A percentile compares a stretch with the other conserved stretches of the same genome.
These are phyloP conservation scores for Clitocybe nebularis DNA, from an alignment of 1,284 basidiomycete genomes.

Conservation along the genomic window DNA sequence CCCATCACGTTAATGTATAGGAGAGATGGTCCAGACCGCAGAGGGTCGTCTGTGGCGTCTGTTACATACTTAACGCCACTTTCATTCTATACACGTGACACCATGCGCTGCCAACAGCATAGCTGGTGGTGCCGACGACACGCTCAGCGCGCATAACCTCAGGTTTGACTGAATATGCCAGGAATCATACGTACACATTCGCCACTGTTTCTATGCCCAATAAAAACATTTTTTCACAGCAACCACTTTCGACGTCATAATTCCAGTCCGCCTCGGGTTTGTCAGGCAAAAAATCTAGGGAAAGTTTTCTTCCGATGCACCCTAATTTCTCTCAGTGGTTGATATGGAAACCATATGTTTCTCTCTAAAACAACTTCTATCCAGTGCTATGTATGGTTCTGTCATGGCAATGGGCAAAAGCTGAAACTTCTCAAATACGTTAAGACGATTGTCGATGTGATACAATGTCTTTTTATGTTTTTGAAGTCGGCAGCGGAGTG, in stretches of 20 bases:
- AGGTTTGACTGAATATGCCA: slow-evolving; percentile 1
- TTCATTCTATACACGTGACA: not conserved
- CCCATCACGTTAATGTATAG: not conserved
- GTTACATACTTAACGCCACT: not conserved
- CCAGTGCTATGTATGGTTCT: too few species aligned
- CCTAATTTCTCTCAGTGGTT: not conserved
- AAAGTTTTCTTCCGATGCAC: not conserved
- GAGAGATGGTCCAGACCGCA: not conserved
- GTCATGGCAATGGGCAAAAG: not conserved
- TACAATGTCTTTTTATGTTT: not conserved
- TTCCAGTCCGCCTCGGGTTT: not conserved
- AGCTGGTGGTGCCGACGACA: not conserved
- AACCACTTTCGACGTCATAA: not conserved
- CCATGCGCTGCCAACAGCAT: not conserved
- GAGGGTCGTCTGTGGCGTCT: not conserved
- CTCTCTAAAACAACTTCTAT: too few species aligned
- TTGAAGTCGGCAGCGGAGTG: not conserved
- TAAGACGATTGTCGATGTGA: not conserved
- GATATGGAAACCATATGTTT: not conserved
- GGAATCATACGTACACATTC: not conserved
- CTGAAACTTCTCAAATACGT: not conserved
- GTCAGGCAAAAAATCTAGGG: not conserved
- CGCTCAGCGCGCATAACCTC: not conserved
- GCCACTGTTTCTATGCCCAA: not conserved
- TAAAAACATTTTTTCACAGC: not conserved